Conservation (phyloP, 768 basidiomycete genomes). For the Termitomyces sp. region DNA sequence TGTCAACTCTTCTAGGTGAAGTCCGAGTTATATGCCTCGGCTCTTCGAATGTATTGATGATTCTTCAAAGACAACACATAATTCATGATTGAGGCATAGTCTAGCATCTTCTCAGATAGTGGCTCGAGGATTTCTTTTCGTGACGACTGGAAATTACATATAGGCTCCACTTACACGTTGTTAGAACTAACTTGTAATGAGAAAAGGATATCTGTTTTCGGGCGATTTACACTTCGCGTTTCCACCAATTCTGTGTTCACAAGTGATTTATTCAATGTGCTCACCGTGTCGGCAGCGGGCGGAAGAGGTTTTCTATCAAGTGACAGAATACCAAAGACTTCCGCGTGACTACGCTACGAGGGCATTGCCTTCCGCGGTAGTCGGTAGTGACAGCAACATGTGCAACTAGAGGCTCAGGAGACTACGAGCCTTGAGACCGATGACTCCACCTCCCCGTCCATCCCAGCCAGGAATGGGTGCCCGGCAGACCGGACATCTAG, state of each 20-base stretch:
- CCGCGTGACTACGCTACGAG: neutral
- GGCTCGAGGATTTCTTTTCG: neutral
- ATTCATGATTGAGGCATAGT: neutral
- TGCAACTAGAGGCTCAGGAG: constrained; percentile 19
- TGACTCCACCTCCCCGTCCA: constrained; percentile 61
- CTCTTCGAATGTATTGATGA: neutral
- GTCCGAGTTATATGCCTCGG: neutral
- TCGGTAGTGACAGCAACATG: neutral
- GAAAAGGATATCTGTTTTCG: neutral
- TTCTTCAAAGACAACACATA: neutral
- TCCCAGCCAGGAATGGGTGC: constrained; percentile 66
- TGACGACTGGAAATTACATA: neutral
- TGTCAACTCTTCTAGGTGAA: no score
- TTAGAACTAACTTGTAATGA: neutral
- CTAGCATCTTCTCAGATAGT: neutral
- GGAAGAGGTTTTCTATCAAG: neutral
- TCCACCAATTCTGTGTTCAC: neutral
- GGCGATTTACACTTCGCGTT: neutral
- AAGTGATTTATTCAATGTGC: neutral
- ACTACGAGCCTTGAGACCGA: constrained; percentile 48
- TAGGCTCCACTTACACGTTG: neutral
- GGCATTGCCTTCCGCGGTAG: no score
- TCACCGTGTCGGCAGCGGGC: neutral
- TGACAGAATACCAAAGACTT: neutral
- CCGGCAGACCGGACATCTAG: constrained; percentile 67